A percentile compares a stretch with the other conserved stretches of the same genome.
Conservation (phyloP, 163 green algal species). For the Chlorella variabilis region DNA sequence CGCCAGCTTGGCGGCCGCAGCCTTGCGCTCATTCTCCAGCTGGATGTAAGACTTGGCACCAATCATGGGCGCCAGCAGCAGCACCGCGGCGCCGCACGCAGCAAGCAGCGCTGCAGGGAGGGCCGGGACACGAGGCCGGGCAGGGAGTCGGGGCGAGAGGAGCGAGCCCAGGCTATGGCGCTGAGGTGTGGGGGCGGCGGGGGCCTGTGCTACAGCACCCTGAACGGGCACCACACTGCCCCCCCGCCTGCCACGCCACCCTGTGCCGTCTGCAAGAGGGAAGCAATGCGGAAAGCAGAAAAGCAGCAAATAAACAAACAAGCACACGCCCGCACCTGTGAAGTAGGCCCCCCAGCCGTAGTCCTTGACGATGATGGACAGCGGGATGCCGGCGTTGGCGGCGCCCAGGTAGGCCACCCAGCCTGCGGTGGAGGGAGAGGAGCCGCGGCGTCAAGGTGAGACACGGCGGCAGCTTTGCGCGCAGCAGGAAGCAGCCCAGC, state of each 20-base stretch:
- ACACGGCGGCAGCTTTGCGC: background rate
- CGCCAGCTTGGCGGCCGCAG: conserved; percentile 20
- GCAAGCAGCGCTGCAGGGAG: conserved; percentile 72
- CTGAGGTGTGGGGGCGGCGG: background rate
- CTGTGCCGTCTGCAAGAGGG: too few species aligned
- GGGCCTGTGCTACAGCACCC: background rate
- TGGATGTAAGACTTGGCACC: conserved; percentile 91
- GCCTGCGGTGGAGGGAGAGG: conserved; percentile 31
- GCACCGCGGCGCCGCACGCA: conserved; percentile 82
- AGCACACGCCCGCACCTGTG: conserved; percentile 33
- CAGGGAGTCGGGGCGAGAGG: background rate
- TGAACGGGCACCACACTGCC: background rate
- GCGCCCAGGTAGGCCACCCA: conserved; percentile 97
- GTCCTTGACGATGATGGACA: conserved; percentile 92
- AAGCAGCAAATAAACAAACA: too few species aligned
- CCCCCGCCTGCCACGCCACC: background rate
- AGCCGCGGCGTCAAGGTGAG: background rate
- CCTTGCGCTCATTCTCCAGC: conserved; percentile 38
- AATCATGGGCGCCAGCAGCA: conserved; percentile 93
- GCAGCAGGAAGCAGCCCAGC: too few species aligned
- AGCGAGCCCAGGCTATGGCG: background rate
- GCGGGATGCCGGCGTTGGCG: conserved; percentile 87
- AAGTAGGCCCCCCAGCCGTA: conserved; percentile 87
- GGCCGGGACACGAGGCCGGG: background rate
- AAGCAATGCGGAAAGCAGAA: too few species aligned